Conservation (phyloP, 257 asterid genomes). For the Solanum neorickii region DNA sequence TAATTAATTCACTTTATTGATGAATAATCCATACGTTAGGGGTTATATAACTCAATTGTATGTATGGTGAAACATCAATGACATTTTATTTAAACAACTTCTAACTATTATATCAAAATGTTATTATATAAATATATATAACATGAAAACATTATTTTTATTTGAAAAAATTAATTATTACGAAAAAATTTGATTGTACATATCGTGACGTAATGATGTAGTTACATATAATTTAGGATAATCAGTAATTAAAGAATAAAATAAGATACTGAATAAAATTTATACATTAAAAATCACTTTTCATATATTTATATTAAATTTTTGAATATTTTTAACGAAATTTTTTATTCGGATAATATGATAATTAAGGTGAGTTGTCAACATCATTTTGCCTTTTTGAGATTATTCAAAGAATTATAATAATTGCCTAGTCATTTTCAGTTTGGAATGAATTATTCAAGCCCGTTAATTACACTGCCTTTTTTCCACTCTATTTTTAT, state of each 20-base stretch:
- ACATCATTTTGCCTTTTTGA: background rate
- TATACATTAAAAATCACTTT: no score
- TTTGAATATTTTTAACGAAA: no score
- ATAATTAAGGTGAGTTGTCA: background rate
- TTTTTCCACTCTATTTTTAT: background rate
- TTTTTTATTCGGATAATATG: no score
- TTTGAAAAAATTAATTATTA: no score
- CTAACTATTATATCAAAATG: no score
- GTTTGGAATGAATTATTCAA: background rate
- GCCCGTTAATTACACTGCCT: background rate
- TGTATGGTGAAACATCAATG: background rate
- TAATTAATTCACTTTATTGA: no score
- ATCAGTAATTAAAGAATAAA: no score
- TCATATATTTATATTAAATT: no score
- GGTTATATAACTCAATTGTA: background rate
- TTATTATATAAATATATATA: no score
- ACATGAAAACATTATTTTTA: no score
- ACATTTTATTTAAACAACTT: background rate
- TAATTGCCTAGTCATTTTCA: background rate
- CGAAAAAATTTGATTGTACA: background rate
- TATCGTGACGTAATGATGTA: background rate
- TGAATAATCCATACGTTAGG: background rate
- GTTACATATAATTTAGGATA: fast-evolving
- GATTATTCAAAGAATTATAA: background rate
- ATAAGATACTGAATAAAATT: no score